Evolutionary conservation across 2,329 filamentous ascomycete species (phyloP).

Genomic region (Aspergillus aculeatinus): DNA sequence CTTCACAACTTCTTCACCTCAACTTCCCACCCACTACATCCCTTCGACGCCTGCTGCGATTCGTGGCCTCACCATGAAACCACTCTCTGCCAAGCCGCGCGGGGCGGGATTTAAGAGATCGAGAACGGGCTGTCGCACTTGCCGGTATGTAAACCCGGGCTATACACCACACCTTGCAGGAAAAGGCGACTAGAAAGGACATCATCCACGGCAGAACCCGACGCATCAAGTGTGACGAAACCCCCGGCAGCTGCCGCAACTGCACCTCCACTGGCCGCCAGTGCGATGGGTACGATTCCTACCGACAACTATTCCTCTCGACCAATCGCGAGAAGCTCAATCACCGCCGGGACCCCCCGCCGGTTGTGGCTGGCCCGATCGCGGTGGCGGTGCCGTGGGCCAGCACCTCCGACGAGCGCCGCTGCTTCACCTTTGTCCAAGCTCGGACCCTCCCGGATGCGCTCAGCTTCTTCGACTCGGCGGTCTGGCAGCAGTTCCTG

Average conservation of each 20-base stretch:
- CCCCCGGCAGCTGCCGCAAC: background rate
- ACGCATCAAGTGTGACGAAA: conserved; percentile 1
- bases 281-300: conserved; percentile 5
- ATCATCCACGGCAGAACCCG: background rate
- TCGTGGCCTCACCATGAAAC: background rate
- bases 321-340: background rate
- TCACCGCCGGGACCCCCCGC: background rate
- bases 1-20: too few relatives aligned
- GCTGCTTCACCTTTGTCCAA: conserved; percentile 1
- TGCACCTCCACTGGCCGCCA: background rate
- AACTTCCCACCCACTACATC: too few relatives aligned
- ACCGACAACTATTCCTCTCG: background rate
- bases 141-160: background rate
- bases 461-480: background rate
- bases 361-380: background rate
- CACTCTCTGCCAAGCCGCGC: background rate
- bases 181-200: background rate
- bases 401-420: conserved; percentile 3
- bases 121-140: background rate
- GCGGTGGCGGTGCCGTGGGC: background rate
- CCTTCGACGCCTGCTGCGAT: background rate
- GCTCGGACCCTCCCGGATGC: background rate
- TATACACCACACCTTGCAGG: background rate
- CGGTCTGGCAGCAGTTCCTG: background rate
- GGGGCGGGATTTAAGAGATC: background rate